phyloP scores from a whole-genome alignment of 306 rosid genomes.

The Erythrophleum fordii region DNA sequence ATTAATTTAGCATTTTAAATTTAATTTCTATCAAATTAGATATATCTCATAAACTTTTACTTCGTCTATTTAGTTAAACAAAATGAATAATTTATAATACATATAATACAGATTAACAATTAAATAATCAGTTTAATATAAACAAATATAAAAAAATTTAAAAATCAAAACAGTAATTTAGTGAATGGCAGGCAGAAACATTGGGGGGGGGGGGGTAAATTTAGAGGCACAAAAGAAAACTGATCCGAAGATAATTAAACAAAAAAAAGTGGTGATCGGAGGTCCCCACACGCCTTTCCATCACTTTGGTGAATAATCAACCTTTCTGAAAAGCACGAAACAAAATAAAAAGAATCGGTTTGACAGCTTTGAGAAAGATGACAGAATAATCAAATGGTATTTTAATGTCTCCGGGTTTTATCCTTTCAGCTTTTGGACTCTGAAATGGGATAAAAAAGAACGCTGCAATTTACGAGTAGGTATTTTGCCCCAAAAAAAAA shows the following conservation, averaged over 20 bases:
- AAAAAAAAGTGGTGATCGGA: not conserved
- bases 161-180: no score
- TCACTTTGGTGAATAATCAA: not conserved
- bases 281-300: not conserved
- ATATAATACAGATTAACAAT: no score
- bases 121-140: no score
- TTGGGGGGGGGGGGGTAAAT: no score
- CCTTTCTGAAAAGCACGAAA: not conserved
- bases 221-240: not conserved
- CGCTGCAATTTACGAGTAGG: not conserved
- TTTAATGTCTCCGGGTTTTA: constrained; percentile 33
- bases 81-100: no score
- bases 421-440: constrained; percentile 48
- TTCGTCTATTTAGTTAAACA: no score
- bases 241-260: not conserved
- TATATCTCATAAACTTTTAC: no score
- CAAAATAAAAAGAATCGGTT: not conserved
- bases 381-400: constrained; percentile 22
- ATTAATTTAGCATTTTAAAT: no score
- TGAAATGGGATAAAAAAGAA: constrained; percentile 27
- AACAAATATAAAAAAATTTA: no score
- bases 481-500: not conserved
- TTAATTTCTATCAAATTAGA: no score
- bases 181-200: no score
- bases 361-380: constrained; percentile 46